A percentile compares a stretch with the other conserved stretches of the same genome.
Evolutionary conservation across 1,139 yeast species (phyloP).

Genomic region (Kluyveromyces sp.): DNA sequence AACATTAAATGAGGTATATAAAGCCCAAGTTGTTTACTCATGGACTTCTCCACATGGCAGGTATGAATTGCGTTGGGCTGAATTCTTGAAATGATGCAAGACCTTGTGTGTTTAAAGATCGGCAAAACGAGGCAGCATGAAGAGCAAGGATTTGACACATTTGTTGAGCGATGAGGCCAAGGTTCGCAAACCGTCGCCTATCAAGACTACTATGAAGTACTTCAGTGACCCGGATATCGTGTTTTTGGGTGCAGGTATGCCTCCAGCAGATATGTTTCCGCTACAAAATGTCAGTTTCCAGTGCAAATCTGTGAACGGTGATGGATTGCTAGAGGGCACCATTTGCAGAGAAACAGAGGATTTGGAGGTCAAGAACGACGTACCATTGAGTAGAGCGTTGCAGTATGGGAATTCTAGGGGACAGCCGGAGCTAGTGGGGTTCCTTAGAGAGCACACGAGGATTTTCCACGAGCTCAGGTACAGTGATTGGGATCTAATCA

Average conservation of each 20-base stretch:
- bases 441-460: constrained; percentile 62
- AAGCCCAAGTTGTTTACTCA: too few species aligned
- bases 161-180: constrained; percentile 62
- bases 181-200: constrained; percentile 57
- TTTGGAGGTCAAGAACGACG: constrained; percentile 38
- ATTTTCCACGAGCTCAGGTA: constrained; percentile 52
- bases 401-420: constrained; percentile 80
- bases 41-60: too few species aligned
- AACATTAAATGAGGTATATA: too few species aligned
- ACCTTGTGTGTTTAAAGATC: too few species aligned
- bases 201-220: constrained; percentile 69
- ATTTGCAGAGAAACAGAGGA: constrained; percentile 36
- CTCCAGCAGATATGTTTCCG: constrained; percentile 72
- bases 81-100: too few species aligned
- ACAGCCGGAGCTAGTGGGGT: constrained; percentile 49
- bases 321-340: constrained; percentile 35
- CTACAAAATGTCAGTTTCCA: constrained; percentile 55
- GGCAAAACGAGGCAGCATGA: too few species aligned
- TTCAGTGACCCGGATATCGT: constrained; percentile 58
- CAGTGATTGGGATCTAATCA: constrained; percentile 56
- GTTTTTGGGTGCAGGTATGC: constrained; percentile 83
- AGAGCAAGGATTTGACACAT: constrained; percentile 51
- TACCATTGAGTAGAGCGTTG: constrained; percentile 64
- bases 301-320: not conserved
- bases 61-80: too few species aligned